Percentiles rank a stretch among this genome's conserved stretches.
These are phyloP conservation scores for Paramecium bursaria DNA, from an alignment of 73 alveolate genomes.

Conservation along the genomic window DNA sequence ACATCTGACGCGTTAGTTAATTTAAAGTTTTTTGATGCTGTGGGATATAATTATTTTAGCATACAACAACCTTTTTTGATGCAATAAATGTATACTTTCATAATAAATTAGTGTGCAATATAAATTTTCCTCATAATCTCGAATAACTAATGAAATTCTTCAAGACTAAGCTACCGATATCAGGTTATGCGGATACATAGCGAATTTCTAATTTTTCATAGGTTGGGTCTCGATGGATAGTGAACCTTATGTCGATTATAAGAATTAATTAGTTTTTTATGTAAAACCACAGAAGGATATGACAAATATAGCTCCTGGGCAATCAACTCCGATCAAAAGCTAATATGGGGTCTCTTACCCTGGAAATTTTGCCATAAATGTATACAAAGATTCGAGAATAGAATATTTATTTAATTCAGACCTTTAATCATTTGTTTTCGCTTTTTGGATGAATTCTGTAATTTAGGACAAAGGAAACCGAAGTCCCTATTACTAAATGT, in stretches of 20 bases:
- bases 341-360: not conserved
- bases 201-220: not conserved
- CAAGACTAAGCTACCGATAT: not conserved
- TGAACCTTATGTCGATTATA: slow-evolving; percentile 8
- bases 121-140: not conserved
- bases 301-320: too few species aligned
- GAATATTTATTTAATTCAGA: not conserved
- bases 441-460: not conserved
- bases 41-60: not conserved
- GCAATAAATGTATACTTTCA: not conserved
- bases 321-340: not conserved
- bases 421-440: not conserved
- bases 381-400: not conserved
- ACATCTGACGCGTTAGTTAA: not conserved
- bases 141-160: slow-evolving; percentile 13
- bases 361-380: not conserved
- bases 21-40: not conserved
- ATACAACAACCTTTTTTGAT: not conserved
- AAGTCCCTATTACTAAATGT: not conserved
- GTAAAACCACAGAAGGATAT: not conserved
- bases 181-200: not conserved
- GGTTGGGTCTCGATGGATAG: slow-evolving; percentile 32
- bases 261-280: not conserved
- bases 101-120: not conserved
- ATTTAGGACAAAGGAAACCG: not conserved